phyloP scores from a whole-genome alignment of 1,139 yeast species.

The Diutina ranongensis region DNA sequence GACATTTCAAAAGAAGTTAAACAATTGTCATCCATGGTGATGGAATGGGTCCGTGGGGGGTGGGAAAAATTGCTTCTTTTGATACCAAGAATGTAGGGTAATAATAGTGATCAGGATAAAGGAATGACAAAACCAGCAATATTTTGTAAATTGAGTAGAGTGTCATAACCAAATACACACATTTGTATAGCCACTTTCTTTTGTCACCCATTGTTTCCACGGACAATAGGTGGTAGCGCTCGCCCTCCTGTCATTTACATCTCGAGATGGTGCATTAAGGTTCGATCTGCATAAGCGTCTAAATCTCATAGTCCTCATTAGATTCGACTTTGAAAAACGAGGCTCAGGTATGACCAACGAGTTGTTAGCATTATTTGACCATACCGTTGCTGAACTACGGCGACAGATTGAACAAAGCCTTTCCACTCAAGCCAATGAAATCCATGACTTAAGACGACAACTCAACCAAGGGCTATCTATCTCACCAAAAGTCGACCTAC shows the following conservation, averaged over 20 bases:
- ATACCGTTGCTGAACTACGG: not conserved
- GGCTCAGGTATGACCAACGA: conserved; percentile 2
- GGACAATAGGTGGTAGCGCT: no score
- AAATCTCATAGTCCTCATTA: no score
- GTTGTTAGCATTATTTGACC: not conserved
- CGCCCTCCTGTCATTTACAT: not conserved
- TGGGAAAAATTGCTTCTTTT: not conserved
- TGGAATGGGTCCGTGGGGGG: conserved; percentile 1
- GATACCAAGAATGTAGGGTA: no score
- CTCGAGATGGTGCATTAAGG: not conserved
- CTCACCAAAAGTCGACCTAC: not conserved
- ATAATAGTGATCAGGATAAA: no score
- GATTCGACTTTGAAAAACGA: not conserved
- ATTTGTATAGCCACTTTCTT: no score
- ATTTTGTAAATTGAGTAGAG: no score
- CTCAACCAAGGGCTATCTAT: not conserved
- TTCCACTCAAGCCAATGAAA: not conserved
- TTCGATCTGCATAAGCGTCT: not conserved
- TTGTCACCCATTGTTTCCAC: no score
- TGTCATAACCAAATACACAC: no score
- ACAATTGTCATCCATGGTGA: not conserved
- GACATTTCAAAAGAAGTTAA: not conserved
- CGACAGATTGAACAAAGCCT: not conserved
- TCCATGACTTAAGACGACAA: not conserved
- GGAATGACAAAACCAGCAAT: no score